phyloP scores from a whole-genome alignment of 2,329 filamentous ascomycete genomes.

The Pseudogymnoascus sp. region DNA sequence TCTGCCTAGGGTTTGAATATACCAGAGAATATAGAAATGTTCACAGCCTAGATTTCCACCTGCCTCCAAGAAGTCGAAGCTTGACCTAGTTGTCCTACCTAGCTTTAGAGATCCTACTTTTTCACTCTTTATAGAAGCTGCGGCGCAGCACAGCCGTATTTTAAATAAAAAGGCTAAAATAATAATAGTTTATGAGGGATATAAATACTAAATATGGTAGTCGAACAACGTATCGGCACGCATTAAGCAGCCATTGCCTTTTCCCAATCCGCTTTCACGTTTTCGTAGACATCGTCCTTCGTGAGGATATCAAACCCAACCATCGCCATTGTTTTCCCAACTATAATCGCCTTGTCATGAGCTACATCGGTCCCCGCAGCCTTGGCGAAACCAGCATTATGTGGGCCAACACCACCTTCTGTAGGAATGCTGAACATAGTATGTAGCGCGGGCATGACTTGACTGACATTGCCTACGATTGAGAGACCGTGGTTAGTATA shows the following conservation, averaged over 20 bases:
- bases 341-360: constrained; percentile 39
- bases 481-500: neutral
- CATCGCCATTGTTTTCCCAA: constrained; percentile 42
- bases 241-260: constrained; percentile 11
- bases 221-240: neutral
- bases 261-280: constrained; percentile 36
- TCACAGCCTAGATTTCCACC: too few species aligned
- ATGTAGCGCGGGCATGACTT: constrained; percentile 49
- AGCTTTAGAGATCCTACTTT: too few species aligned
- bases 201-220: neutral
- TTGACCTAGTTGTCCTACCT: too few species aligned
- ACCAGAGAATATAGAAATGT: too few species aligned
- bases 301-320: constrained; percentile 42
- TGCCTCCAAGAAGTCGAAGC: too few species aligned
- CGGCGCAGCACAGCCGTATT: neutral
- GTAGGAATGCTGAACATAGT: constrained; percentile 45
- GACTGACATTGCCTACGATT: constrained; percentile 47
- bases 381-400: constrained; percentile 45
- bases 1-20: too few species aligned
- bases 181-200: neutral
- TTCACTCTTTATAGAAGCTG: neutral
- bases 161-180: neutral
- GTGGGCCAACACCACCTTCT: constrained; percentile 40
- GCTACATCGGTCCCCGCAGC: constrained; percentile 43
- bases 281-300: constrained; percentile 34